A percentile compares a stretch with the other conserved stretches of the same genome.
Evolutionary conservation across 2,329 filamentous ascomycete genomes (phyloP).

Genomic region (Apiospora hydei): DNA sequence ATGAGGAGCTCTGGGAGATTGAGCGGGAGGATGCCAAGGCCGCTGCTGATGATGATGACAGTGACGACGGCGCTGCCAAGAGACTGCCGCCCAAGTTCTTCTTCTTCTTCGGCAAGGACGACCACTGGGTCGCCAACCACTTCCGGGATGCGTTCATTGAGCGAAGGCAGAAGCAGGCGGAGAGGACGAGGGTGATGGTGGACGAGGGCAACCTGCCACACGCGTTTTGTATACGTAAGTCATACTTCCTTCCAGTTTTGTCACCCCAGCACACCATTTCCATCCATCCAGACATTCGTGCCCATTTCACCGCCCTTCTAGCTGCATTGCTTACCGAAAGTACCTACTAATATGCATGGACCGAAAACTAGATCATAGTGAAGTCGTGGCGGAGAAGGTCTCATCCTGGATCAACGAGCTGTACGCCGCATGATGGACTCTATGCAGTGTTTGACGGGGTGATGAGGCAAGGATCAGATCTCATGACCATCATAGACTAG

Average conservation of each 20-base stretch:
- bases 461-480: neutral
- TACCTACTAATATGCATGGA: neutral
- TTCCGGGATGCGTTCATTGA: conserved; percentile 64
- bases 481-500: neutral
- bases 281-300: neutral
- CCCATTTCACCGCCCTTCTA: neutral
- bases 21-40: conserved; percentile 39
- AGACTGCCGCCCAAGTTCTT: conserved; percentile 56
- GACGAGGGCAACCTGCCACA: conserved; percentile 65
- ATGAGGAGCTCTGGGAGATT: conserved; percentile 64
- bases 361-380: conserved; percentile 50
- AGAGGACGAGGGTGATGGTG: conserved; percentile 57
- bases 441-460: neutral
- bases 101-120: conserved; percentile 65
- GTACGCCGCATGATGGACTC: conserved; percentile 28
- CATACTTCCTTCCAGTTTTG: neutral
- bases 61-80: conserved; percentile 22
- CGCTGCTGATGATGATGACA: neutral
- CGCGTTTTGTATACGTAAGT: conserved; percentile 65
- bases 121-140: conserved; percentile 68
- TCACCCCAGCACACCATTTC: neutral
- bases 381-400: conserved; percentile 57
- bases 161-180: conserved; percentile 43
- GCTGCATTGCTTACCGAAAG: neutral
- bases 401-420: conserved; percentile 62